Conservation (phyloP, 306 rosid species). For the Cicer chorassanicum region DNA sequence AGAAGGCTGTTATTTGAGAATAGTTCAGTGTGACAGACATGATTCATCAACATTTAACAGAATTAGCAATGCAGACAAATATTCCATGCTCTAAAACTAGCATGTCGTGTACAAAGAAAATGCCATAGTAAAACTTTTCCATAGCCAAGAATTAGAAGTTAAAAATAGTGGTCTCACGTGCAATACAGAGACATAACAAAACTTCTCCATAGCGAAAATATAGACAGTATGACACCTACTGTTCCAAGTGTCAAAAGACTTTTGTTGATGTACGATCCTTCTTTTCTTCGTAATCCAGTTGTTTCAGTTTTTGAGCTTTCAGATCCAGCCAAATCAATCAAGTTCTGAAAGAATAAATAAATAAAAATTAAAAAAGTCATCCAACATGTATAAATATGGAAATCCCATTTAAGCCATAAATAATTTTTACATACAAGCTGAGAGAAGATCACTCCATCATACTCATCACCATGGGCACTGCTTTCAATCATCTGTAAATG, state of each 20-base stretch:
- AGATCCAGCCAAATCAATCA: slow-evolving; percentile 99
- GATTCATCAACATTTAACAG: slow-evolving; percentile 27
- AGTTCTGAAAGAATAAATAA: slow-evolving; percentile 61
- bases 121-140: background rate
- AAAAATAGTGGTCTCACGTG: background rate
- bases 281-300: slow-evolving; percentile 96
- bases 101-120: slow-evolving; percentile 15
- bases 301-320: slow-evolving; percentile 99
- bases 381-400: slow-evolving; percentile 13
- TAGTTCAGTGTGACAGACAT: background rate
- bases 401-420: slow-evolving; percentile 29
- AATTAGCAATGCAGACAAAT: slow-evolving; percentile 29
- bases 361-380: slow-evolving; percentile 16
- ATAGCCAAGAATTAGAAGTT: slow-evolving; percentile 11
- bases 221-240: slow-evolving; percentile 58
- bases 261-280: slow-evolving; percentile 98
- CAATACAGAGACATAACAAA: slow-evolving; percentile 10
- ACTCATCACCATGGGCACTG: slow-evolving; percentile 95
- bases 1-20: background rate
- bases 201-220: slow-evolving; percentile 21
- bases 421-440: slow-evolving; percentile 74
- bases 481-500: slow-evolving; percentile 97
- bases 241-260: slow-evolving; percentile 99
- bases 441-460: slow-evolving; percentile 98
- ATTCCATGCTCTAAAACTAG: slow-evolving; percentile 22